Percentiles rank a stretch among this genome's conserved stretches.
These are phyloP conservation scores for Cercospora sp. DNA, from an alignment of 2,329 filamentous ascomycete species.

Conservation along the genomic window DNA sequence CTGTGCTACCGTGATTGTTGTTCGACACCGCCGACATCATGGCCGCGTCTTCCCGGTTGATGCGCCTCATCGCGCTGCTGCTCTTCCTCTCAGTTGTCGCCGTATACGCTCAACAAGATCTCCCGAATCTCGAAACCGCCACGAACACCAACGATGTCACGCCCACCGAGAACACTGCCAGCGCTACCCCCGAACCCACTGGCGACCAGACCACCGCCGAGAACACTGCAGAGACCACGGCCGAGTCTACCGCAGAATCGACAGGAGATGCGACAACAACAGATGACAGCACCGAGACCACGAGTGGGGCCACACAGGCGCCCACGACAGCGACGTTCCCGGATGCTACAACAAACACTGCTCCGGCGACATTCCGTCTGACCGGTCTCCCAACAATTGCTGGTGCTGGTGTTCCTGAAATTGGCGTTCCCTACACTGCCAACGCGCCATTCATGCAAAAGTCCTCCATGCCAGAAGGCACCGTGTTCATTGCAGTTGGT, in stretches of 20 bases:
- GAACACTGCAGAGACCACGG: slow-evolving; percentile 24
- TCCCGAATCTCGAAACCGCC: slow-evolving; percentile 34
- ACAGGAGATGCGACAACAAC: slow-evolving; percentile 28
- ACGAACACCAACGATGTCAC: slow-evolving; percentile 27
- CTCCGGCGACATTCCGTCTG: slow-evolving; percentile 34
- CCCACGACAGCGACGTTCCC: slow-evolving; percentile 15
- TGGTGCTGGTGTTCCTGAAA: slow-evolving; percentile 62
- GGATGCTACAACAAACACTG: slow-evolving; percentile 29
- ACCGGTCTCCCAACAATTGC: slow-evolving; percentile 56
- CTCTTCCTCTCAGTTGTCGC: slow-evolving; percentile 29
- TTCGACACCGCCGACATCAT: slow-evolving; percentile 7
- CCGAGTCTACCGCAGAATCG: slow-evolving; percentile 22
- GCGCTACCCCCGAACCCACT: slow-evolving; percentile 16
- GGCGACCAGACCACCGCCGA: slow-evolving; percentile 17
- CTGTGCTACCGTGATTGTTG: slow-evolving; percentile 9
- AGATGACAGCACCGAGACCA: slow-evolving; percentile 23
- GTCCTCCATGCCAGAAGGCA: slow-evolving; percentile 82
- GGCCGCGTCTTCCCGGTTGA: slow-evolving; percentile 11
- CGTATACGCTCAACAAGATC: slow-evolving; percentile 31
- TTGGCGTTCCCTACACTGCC: slow-evolving; percentile 77
- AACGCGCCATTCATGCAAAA: slow-evolving; percentile 90
- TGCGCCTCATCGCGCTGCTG: slow-evolving; percentile 28
- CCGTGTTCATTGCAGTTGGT: slow-evolving; percentile 93
- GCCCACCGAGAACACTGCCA: slow-evolving; percentile 11
- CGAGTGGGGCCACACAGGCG: slow-evolving; percentile 26